A percentile compares a stretch with the other conserved stretches of the same genome.
phyloP scores from a whole-genome alignment of 192 early-diverging fungal genomes.

The Polychytrium aggregatum region DNA sequence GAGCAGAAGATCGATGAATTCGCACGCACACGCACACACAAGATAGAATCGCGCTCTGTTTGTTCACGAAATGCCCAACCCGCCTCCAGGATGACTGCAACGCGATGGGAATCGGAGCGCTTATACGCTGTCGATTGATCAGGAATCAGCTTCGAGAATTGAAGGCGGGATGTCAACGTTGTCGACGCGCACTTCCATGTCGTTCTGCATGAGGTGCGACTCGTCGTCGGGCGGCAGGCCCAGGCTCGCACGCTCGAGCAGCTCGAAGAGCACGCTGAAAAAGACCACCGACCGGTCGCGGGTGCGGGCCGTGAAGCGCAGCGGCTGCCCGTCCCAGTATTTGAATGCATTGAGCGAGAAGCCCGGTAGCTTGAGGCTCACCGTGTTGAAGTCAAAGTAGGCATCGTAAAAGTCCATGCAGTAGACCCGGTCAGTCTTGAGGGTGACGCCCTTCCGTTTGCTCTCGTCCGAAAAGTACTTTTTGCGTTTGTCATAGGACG shows the following conservation, averaged over 20 bases:
- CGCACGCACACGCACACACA: no score
- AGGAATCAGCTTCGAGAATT: no score
- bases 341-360: conserved; percentile 21
- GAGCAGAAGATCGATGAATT: no score
- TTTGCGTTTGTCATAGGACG: conserved; percentile 29
- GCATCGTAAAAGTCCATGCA: conserved; percentile 32
- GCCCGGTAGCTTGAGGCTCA: conserved; percentile 21
- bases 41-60: no score
- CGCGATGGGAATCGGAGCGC: no score
- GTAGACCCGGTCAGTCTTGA: conserved; percentile 21
- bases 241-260: conserved; percentile 13
- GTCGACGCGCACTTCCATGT: no score
- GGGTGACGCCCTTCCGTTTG: conserved; percentile 3
- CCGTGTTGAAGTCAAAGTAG: conserved; percentile 26
- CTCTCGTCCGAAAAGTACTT: conserved; percentile 14
- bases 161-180: no score
- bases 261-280: conserved; percentile 21
- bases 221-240: no score
- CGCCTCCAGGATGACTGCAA: no score
- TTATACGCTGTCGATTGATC: no score
- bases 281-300: conserved; percentile 13
- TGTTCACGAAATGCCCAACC: no score
- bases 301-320: conserved; percentile 17
- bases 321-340: conserved; percentile 31
- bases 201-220: no score